These are phyloP conservation scores for Nicotiana rustica DNA, from an alignment of 305 asterid genomes.

Conservation along the genomic window DNA sequence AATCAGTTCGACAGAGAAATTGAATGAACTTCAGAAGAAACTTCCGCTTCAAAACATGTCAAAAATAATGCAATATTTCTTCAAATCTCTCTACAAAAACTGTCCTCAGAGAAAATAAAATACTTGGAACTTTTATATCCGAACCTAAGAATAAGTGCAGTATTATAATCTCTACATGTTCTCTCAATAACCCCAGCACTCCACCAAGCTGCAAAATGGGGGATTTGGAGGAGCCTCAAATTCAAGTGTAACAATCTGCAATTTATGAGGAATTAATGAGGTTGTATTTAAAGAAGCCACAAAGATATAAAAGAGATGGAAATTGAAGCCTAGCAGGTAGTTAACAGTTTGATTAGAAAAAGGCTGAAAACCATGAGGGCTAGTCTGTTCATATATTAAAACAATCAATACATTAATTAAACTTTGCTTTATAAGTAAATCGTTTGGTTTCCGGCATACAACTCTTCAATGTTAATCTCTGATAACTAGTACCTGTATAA, in stretches of 20 bases:
- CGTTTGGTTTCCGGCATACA: neutral
- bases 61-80: conserved; percentile 28
- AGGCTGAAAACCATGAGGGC: neutral
- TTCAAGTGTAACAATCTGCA: conserved; percentile 30
- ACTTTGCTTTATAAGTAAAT: neutral
- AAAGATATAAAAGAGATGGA: neutral
- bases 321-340: conserved; percentile 7
- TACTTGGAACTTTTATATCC: conserved; percentile 6
- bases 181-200: conserved; percentile 33
- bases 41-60: neutral
- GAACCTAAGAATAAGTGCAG: conserved; percentile 30
- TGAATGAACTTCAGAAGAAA: conserved; percentile 12
- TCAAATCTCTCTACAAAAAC: conserved; percentile 22
- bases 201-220: conserved; percentile 29
- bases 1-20: neutral
- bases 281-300: neutral
- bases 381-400: neutral
- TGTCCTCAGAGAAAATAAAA: conserved; percentile 17
- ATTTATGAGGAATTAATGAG: conserved; percentile 5
- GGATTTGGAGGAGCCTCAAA: conserved; percentile 33
- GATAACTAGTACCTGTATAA: neutral
- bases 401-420: neutral
- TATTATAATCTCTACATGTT: conserved; percentile 25
- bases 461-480: neutral
- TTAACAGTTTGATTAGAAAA: neutral